These are phyloP conservation scores for Vitis labrusca DNA, from an alignment of 164 flowering plant species.

Conservation along the genomic window DNA sequence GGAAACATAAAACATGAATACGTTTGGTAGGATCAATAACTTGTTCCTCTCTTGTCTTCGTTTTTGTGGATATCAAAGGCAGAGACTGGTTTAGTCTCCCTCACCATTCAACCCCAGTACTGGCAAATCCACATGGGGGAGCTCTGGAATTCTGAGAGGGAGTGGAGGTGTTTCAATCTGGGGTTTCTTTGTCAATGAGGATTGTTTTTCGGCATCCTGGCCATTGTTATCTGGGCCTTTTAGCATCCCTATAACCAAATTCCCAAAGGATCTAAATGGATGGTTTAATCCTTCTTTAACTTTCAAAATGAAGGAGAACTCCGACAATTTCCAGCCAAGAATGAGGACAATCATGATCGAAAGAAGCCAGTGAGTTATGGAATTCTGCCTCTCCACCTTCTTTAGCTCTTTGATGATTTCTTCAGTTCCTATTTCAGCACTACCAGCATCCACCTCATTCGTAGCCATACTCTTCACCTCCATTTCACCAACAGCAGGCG, in stretches of 20 bases:
- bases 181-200: slow-evolving; percentile 6
- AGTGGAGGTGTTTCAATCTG: slow-evolving; percentile 11
- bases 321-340: slow-evolving; percentile 72
- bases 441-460: slow-evolving; percentile 3
- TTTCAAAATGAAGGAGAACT: slow-evolving; percentile 58
- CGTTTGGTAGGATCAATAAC: too few species aligned
- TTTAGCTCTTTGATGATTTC: slow-evolving; percentile 61
- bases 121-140: slow-evolving; percentile 41
- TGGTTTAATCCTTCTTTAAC: slow-evolving; percentile 50
- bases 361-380: slow-evolving; percentile 65
- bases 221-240: slow-evolving; percentile 15
- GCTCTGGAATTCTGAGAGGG: slow-evolving; percentile 40
- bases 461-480: slow-evolving; percentile 10
- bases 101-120: slow-evolving; percentile 23
- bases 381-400: slow-evolving; percentile 64
- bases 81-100: neutral
- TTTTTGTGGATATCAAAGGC: neutral
- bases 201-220: slow-evolving; percentile 6
- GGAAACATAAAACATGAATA: too few species aligned
- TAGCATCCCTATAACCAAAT: slow-evolving; percentile 31
- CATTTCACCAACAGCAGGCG: slow-evolving; percentile 12
- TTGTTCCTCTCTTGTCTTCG: too few species aligned
- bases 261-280: slow-evolving; percentile 55
- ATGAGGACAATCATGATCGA: slow-evolving; percentile 61
- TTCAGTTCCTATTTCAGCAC: slow-evolving; percentile 23